Evolutionary conservation across 2,329 filamentous ascomycete species (phyloP), one percentile per base, ranked within the genome.

Genomic region (Diaporthe vaccinii): DNA sequence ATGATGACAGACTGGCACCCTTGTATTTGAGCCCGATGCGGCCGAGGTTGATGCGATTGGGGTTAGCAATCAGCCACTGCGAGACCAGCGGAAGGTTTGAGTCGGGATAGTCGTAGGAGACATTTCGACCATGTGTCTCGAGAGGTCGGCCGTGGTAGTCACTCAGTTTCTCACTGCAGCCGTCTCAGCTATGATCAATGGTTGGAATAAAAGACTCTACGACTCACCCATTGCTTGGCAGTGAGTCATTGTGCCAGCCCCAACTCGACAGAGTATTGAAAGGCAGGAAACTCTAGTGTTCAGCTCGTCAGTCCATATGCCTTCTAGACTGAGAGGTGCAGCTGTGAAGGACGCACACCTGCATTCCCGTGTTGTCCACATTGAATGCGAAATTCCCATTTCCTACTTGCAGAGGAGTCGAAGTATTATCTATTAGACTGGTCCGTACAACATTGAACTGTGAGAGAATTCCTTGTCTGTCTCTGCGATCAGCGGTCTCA

Each of bases 11-110:
- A 0, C 82, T 82, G 0, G 75, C 53, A 0, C 78, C 80, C 25
- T 81, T 80, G 58, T 85, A 86, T 28, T 78, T 81, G 6, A 87
- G 80, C 0, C 86, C 85, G 22, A 87, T 83, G 1, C 84, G 82
- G 2, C 84, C 85, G 1, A 87, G 78, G 62, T 87, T 87, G 46
- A 87, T 80, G 3, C 85, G 82, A 34, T 87, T 86, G 0, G 85
- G 85, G 59, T 87, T 87, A n/a, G 84, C 83, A 41, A 89, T 89
- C 28, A 90, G 80, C 89, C 89, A 91, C 74, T 89, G 86, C 4
- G 86, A 87, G 17, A 83, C 79, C 17, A 80, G 78, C 5, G 83
- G 84, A 6, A 85, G 81, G 0, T 80, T 76, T 0, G 83, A 78
- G 28, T 86, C 83, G 0, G 83, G 82, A 1, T 84, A 78, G 36